Evolutionary conservation across 2,329 filamentous ascomycete species (phyloP), one percentile per base, ranked within the genome.

Genomic region (Beauveria medogensis): DNA sequence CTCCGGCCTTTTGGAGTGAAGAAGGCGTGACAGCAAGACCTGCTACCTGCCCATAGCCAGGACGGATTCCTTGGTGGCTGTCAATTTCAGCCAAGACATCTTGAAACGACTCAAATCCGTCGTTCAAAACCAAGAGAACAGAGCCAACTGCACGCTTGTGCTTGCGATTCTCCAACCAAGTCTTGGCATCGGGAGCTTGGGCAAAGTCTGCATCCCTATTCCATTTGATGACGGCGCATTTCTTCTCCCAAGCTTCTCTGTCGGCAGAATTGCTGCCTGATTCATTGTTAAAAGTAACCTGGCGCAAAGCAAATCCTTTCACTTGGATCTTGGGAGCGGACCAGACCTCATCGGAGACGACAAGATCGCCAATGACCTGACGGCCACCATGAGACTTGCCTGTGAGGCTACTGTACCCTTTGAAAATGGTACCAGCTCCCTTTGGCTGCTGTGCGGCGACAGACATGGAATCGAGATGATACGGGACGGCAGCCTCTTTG

Each of bases 401-500:
- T 10, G 43, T 44, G 6, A 62, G 55, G 6, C 24, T 20, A 14
- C 60, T 46, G 28, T 58, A 62, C 14, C 60, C 60, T 12, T 18
- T 30, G n/a, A 41, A 62, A 3, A 40, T 16, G 9, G 20, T 14
- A 3, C 55, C 60, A 2, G 47, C 30, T 10, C 43, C 55, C 20
- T 55, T 40, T 12, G 50, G 54, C 40, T 53, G 47, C 26, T 59
- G 47, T 8, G 28, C 37, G 58, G 47, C 48, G 43, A 63, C 51
- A 22, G 70, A 75, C 9, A 79, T 64, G 44, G 69, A 73, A 1
- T 71, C 68, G 43, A 77, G 70, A 16, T 30, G 48, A 28, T 61
- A 55, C 9, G 59, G 59, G 26, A 61, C 59, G 47, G 46, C 59
- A n/a, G 59, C 51, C 26, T 61, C 40, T 26, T 54, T 41, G 24